These are phyloP conservation scores for Coprinopsis sp. DNA, from an alignment of 768 basidiomycete species.

Conservation along the genomic window DNA sequence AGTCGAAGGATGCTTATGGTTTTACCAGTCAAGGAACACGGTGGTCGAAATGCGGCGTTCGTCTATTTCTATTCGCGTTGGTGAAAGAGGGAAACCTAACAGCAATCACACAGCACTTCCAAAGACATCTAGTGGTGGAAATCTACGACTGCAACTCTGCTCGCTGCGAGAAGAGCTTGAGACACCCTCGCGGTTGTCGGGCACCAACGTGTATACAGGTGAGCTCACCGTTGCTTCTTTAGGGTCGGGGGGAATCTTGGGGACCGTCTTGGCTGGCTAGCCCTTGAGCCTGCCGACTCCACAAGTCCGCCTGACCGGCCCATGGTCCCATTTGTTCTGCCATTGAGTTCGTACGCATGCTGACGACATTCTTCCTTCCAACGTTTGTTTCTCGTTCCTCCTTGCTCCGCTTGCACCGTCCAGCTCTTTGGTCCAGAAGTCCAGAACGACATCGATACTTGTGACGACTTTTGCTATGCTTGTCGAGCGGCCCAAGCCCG, in stretches of 20 bases:
- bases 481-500: constrained; percentile 56
- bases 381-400: neutral
- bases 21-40: constrained; percentile 67
- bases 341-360: no score
- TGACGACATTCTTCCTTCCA: neutral
- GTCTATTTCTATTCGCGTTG: constrained; percentile 14
- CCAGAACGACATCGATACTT: constrained; percentile 62
- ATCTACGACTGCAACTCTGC: constrained; percentile 70
- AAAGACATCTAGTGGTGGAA: constrained; percentile 67
- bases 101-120: constrained; percentile 58
- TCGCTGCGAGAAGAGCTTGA: constrained; percentile 59
- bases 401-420: neutral
- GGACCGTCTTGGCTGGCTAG: no score
- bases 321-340: no score
- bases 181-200: constrained; percentile 54
- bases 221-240: constrained; percentile 21
- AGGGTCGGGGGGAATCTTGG: no score
- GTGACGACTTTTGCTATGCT: constrained; percentile 67
- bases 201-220: constrained; percentile 54
- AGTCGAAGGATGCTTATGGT: constrained; percentile 13
- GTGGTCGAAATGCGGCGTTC: constrained; percentile 68
- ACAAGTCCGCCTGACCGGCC: no score
- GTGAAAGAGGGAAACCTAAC: constrained; percentile 10
- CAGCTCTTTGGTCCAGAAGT: constrained; percentile 68
- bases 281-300: no score